phyloP scores from a whole-genome alignment of 2,329 filamentous ascomycete genomes.

The Penicillium sp. region DNA sequence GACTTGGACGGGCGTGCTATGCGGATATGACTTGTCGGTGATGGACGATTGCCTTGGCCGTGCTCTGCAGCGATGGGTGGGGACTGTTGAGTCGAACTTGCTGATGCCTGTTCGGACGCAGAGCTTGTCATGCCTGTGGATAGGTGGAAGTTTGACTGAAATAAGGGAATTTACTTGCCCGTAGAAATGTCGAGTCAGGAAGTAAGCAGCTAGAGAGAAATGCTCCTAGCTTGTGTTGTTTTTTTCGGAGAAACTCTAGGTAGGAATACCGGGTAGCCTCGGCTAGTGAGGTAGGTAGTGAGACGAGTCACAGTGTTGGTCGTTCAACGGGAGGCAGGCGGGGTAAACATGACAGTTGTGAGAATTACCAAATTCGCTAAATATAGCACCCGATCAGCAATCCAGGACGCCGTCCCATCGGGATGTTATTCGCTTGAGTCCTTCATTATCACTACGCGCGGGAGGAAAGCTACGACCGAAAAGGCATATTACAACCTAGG shows the following conservation, averaged over 20 bases:
- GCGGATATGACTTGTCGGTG: neutral
- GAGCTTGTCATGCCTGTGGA: neutral
- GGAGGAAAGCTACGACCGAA: too few relatives aligned
- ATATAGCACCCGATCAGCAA: neutral
- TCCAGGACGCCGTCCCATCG: too few relatives aligned
- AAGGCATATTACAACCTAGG: too few relatives aligned
- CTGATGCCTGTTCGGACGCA: neutral
- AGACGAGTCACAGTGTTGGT: too few relatives aligned
- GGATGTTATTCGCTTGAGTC: too few relatives aligned
- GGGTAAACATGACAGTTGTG: neutral
- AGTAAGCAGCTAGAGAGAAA: neutral
- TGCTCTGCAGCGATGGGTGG: neutral
- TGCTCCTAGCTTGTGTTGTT: too few relatives aligned
- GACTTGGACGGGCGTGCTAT: neutral
- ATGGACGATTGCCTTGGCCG: neutral
- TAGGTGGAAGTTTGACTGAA: neutral
- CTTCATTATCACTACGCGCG: too few relatives aligned
- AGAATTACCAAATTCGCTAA: neutral
- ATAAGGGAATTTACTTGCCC: too few relatives aligned
- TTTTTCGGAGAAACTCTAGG: too few relatives aligned
- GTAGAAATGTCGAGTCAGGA: neutral
- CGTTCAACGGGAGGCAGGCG: neutral
- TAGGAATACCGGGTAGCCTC: neutral
- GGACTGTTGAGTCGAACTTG: neutral
- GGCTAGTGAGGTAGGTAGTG: neutral